These are phyloP conservation scores for Podila horticola DNA, from an alignment of 192 early-diverging fungal species.

Conservation along the genomic window DNA sequence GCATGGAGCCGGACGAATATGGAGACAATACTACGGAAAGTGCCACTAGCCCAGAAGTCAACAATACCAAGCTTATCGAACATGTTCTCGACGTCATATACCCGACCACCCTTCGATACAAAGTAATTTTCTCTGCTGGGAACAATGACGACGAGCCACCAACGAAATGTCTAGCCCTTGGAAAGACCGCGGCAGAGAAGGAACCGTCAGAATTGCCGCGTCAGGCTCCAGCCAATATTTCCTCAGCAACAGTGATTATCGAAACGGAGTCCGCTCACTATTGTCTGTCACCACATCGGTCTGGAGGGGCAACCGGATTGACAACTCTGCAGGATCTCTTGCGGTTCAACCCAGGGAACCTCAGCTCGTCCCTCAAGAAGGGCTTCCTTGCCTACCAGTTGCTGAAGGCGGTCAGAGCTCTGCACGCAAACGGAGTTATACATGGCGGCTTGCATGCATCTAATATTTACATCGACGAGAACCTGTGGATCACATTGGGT, in stretches of 20 bases:
- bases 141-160: conserved; percentile 16
- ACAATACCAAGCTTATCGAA: conserved; percentile 40
- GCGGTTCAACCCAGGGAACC: conserved; percentile 66
- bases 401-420: conserved; percentile 54
- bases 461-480: conserved; percentile 67
- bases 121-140: conserved; percentile 13
- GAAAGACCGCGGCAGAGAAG: conserved; percentile 1
- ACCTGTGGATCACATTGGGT: conserved; percentile 65
- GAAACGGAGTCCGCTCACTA: conserved; percentile 63
- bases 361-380: conserved; percentile 68
- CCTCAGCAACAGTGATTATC: conserved; percentile 46
- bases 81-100: conserved; percentile 54
- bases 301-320: conserved; percentile 45
- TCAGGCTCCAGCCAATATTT: conserved; percentile 22
- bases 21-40: neutral
- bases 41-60: neutral
- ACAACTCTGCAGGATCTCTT: conserved; percentile 67
- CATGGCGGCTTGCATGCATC: conserved; percentile 66
- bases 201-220: conserved; percentile 8
- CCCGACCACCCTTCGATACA: conserved; percentile 52
- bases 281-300: conserved; percentile 61
- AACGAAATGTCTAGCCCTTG: neutral
- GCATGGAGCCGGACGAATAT: conserved; percentile 2
- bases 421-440: conserved; percentile 65
- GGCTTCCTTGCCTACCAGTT: conserved; percentile 71